Evolutionary conservation across 2,329 filamentous ascomycete species (phyloP), one percentile per base, ranked within the genome.

Genomic region (Teratosphaeriaceae sp.): DNA sequence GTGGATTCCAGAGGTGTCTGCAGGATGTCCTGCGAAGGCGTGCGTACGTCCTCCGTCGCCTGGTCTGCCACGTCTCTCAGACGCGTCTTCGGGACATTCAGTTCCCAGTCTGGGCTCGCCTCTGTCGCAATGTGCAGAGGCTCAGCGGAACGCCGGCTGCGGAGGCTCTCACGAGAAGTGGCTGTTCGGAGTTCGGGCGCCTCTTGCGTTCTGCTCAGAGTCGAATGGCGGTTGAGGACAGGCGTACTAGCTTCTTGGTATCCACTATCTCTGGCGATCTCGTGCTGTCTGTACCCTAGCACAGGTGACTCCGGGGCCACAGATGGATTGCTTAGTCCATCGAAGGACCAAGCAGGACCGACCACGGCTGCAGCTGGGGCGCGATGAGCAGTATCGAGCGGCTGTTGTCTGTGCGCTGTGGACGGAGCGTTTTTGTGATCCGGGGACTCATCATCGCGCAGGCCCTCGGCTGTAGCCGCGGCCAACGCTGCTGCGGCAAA

Each of bases 1-100:
- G 64, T 67, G 16, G 68, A 63, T 36, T 69, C 64, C 16, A 70
- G 55, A 5, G 67, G 66, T 7, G 56, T 62, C n/a, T n/a, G 53
- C 9, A 46, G 51, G 29, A 53, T 57, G 24, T 52, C 58, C 9
- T 45, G 50, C 39, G 56, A 59, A 6, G 47, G 42, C 9, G 46
- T 54, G 9, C 51, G 53, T 6, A 13, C 22, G 22, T 38, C 19
- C 35, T 9, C 16, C 35, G 22, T 20, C 3, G 20, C 20, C 16
- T 13, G 21, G n/a, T 13, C 21, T 22, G n/a, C n/a, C 35, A 23
- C 35, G 4, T 22, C 35, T 6, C 3, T 7, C 22, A 20, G 11
- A 12, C 37, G 23, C 16, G 15, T 27, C 37, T 39, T 39, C 3
- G 23, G 9, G 1, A 44, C 50, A 9, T 47, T 44, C 6, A 56